Percentiles rank a stretch among this genome's conserved stretches.
Conservation (phyloP, 176 grass and related monocot species). For the Dactylis glomerata region DNA sequence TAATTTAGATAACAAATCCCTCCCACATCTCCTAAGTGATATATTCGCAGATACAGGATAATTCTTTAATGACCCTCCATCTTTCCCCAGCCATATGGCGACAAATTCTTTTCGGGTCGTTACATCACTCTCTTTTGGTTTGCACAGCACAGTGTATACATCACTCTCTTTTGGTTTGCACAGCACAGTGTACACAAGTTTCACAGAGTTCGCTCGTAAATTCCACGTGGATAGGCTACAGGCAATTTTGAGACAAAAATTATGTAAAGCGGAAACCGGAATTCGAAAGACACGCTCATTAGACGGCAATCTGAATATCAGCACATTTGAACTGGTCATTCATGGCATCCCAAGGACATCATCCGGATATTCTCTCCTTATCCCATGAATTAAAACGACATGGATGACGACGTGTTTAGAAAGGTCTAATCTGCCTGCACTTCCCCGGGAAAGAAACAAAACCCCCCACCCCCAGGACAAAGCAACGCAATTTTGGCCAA, state of each 20-base stretch:
- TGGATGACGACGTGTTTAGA: slow-evolving; percentile 1
- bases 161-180: background rate
- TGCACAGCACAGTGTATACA: too few relatives aligned
- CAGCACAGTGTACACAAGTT: too few relatives aligned
- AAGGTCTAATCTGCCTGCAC: background rate
- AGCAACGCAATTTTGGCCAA: background rate
- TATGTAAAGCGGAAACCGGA: background rate
- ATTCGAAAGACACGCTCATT: background rate
- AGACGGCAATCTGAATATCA: background rate
- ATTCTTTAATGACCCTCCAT: too few relatives aligned
- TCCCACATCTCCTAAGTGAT: too few relatives aligned
- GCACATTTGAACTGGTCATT: slow-evolving; percentile 16
- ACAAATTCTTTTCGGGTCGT: background rate
- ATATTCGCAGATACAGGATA: too few relatives aligned
- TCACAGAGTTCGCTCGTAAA: background rate
- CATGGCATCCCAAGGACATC: background rate
- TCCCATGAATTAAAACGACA: slow-evolving; percentile 1
- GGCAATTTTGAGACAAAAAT: background rate
- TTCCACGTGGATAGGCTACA: background rate
- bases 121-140: background rate
- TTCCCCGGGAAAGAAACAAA: background rate
- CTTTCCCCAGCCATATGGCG: too few relatives aligned
- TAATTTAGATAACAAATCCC: too few relatives aligned
- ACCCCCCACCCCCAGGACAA: background rate
- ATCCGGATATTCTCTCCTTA: slow-evolving; percentile 28